Evolutionary conservation across 2,329 filamentous ascomycete species (phyloP), one percentile per base, ranked within the genome.

Genomic region (Pseudogymnoascus sp.): DNA sequence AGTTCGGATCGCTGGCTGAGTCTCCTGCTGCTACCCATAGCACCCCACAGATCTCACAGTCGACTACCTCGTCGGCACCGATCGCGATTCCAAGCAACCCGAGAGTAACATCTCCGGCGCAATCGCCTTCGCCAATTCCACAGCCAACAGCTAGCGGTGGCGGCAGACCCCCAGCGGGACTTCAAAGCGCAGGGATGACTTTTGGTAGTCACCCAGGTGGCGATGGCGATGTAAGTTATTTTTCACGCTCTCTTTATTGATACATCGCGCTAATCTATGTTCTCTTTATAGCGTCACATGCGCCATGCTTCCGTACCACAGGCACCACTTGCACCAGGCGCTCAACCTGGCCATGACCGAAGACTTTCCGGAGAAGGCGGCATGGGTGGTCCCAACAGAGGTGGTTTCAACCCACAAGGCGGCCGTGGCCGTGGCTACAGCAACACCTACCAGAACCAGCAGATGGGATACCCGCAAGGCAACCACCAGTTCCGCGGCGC

Each of bases 121-220:
- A 89, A 68, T 97, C 93, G 52, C 94, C 94, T 3, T 93, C 90
- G 42, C 94, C 94, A 4, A 97, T 97, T 69, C 93, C 94, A 33
- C 90, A 93, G 75, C 90, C 92, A 60, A 85, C 88, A 61, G 87
- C 87, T 35, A 89, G 87, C 71, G 94, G 92, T 71, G 91, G 92
- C 69, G 90, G 87, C 61, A 80, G 91, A 70, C 92, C 92, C 68
- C 91, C 92, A 48, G 88, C 90, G 35, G 84, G 83, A 66, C 82
- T 91, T 66, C 58, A 59, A 31, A 59, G 58, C 33, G 58, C 58
- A 8, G 58, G 58, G 37, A 59, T 59, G 58, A 59, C 58, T 40
- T 59, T 59, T 40, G 58, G 58, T 59, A 59, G 58, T 40, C 58
- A 59, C 58, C 58, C 58, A 21, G 85, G 83, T 69, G 87, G 86